Conservation (phyloP, 352 stramenopile genomes). For the Phytophthora tubulina region DNA sequence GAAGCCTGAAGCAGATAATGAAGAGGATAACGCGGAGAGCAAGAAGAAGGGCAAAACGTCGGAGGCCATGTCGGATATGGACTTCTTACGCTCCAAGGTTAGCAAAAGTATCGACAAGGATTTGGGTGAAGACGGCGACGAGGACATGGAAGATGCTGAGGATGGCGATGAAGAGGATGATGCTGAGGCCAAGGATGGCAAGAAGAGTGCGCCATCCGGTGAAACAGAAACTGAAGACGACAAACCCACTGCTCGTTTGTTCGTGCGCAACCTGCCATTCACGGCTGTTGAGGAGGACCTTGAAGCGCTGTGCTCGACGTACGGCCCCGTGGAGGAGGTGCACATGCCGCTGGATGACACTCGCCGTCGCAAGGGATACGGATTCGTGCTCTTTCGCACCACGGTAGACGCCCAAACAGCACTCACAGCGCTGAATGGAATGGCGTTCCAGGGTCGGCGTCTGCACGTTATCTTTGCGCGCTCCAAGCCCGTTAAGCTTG, state of each 20-base stretch:
- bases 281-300: conserved; percentile 97
- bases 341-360: conserved; percentile 98
- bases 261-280: conserved; percentile 98
- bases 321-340: conserved; percentile 92
- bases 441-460: conserved; percentile 96
- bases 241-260: conserved; percentile 90
- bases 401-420: conserved; percentile 91
- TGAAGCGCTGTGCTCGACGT: conserved; percentile 89
- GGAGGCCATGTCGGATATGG: conserved; percentile 88
- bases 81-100: conserved; percentile 95
- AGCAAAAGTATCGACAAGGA: conserved; percentile 92
- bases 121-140: conserved; percentile 45
- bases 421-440: conserved; percentile 92
- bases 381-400: conserved; percentile 96
- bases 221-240: conserved; percentile 36
- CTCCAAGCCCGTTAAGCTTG: conserved; percentile 69
- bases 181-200: conserved; percentile 6
- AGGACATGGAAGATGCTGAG: conserved; percentile 51
- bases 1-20: conserved; percentile 44
- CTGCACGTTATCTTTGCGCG: conserved; percentile 95
- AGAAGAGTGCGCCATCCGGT: conserved; percentile 13
- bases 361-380: conserved; percentile 97
- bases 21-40: conserved; percentile 36
- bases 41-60: conserved; percentile 30
- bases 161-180: conserved; percentile 38